phyloP scores from a whole-genome alignment of 257 asterid species.

The Solanum peruvianum region DNA sequence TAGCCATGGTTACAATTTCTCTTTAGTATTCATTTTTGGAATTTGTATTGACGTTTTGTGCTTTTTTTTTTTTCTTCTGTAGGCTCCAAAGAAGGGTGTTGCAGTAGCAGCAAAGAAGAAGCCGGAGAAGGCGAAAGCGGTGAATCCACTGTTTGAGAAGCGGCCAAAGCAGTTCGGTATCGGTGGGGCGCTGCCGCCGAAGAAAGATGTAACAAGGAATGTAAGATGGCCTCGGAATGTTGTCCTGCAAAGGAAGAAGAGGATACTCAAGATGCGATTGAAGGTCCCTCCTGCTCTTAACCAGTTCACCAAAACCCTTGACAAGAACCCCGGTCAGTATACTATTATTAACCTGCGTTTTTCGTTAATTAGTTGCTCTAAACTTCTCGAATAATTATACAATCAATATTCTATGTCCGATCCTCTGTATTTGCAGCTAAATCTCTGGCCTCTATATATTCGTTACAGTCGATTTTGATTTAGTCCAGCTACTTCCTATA shows the following conservation, averaged over 20 bases:
- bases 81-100: slow-evolving; percentile 1
- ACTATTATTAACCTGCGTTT: neutral
- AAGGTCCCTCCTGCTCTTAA: neutral
- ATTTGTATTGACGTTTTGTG: neutral
- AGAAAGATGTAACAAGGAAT: slow-evolving; percentile 24
- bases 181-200: slow-evolving; percentile 34
- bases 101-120: slow-evolving; percentile 10
- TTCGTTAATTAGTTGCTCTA: neutral
- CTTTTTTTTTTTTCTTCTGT: too few relatives aligned
- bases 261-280: neutral
- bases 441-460: neutral
- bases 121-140: slow-evolving; percentile 1
- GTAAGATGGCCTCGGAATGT: slow-evolving; percentile 30
- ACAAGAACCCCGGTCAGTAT: slow-evolving; percentile 28
- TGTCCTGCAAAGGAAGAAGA: slow-evolving; percentile 25
- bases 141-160: neutral
- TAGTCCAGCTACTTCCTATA: neutral
- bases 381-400: neutral
- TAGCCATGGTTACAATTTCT: neutral
- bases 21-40: neutral
- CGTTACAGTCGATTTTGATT: neutral
- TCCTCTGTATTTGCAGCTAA: neutral
- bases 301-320: slow-evolving; percentile 19
- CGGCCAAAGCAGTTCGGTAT: neutral
- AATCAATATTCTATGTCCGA: neutral